phyloP scores from a whole-genome alignment of 805 yeast species.

The Debaryomyces prosopidis region DNA sequence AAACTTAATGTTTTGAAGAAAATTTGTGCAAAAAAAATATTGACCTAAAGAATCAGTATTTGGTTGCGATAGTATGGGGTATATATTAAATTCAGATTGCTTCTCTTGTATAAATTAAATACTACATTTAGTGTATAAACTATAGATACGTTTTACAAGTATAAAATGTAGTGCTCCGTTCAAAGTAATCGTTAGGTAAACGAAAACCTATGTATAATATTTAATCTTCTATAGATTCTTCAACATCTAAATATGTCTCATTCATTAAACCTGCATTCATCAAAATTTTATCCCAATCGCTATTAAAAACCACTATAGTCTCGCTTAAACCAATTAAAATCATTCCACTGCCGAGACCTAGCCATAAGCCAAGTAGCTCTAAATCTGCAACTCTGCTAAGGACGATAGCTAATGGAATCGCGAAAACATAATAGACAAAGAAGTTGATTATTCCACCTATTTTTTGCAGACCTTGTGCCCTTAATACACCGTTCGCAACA shows the following conservation, averaged over 20 bases:
- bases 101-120: too few species aligned
- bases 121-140: too few species aligned
- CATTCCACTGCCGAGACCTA: slow-evolving; percentile 69
- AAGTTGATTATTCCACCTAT: slow-evolving; percentile 72
- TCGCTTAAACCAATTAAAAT: slow-evolving; percentile 53
- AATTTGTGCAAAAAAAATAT: too few species aligned
- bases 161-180: too few species aligned
- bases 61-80: too few species aligned
- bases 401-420: slow-evolving; percentile 63
- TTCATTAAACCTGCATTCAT: slow-evolving; percentile 27
- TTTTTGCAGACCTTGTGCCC: slow-evolving; percentile 77
- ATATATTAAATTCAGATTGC: too few species aligned
- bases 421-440: slow-evolving; percentile 68
- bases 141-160: too few species aligned
- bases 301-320: slow-evolving; percentile 43
- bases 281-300: slow-evolving; percentile 54
- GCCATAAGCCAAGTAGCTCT: slow-evolving; percentile 68
- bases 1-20: too few species aligned
- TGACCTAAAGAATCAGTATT: too few species aligned
- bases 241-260: slow-evolving; percentile 7
- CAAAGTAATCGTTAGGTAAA: slow-evolving; percentile 2
- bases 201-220: not conserved
- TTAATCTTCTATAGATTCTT: not conserved
- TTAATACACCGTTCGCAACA: slow-evolving; percentile 68
- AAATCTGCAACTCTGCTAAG: slow-evolving; percentile 48